Percentiles rank a stretch among this genome's conserved stretches.
Evolutionary conservation across 2,329 filamentous ascomycete species (phyloP).

Genomic region (Alternaria sp.): DNA sequence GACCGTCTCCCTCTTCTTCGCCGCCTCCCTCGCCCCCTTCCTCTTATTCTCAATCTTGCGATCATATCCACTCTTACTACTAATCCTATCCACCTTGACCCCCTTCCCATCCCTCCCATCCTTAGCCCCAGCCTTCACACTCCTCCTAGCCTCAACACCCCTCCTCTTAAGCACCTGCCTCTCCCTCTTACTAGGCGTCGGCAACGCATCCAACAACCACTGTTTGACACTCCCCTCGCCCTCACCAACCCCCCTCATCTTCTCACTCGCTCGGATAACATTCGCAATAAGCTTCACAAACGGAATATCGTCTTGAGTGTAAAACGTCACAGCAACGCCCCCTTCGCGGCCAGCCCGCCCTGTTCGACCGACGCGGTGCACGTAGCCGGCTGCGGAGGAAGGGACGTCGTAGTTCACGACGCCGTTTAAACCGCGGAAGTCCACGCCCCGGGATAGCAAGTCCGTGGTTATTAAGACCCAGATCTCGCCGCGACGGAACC

Average conservation of each 20-base stretch:
- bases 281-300: constrained; percentile 92
- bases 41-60: constrained; percentile 71
- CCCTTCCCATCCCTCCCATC: constrained; percentile 29
- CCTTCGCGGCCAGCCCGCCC: constrained; percentile 86
- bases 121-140: constrained; percentile 27
- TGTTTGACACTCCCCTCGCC: constrained; percentile 58
- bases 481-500: constrained; percentile 88
- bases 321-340: constrained; percentile 90
- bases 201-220: constrained; percentile 88
- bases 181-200: constrained; percentile 81
- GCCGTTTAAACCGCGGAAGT: constrained; percentile 93
- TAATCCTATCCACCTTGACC: constrained; percentile 66
- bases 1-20: constrained; percentile 28
- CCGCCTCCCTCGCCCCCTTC: constrained; percentile 56
- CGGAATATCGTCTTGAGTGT: constrained; percentile 92
- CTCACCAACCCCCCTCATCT: constrained; percentile 58
- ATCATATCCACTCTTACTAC: constrained; percentile 80
- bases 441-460: constrained; percentile 86
- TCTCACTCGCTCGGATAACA: constrained; percentile 84
- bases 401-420: constrained; percentile 98
- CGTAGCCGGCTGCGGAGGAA: constrained; percentile 85
- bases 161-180: constrained; percentile 81
- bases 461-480: constrained; percentile 98
- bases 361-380: constrained; percentile 91
- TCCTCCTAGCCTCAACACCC: constrained; percentile 76